Conservation (phyloP, 2,329 filamentous ascomycete genomes). For the Aureobasidium uvarum region DNA sequence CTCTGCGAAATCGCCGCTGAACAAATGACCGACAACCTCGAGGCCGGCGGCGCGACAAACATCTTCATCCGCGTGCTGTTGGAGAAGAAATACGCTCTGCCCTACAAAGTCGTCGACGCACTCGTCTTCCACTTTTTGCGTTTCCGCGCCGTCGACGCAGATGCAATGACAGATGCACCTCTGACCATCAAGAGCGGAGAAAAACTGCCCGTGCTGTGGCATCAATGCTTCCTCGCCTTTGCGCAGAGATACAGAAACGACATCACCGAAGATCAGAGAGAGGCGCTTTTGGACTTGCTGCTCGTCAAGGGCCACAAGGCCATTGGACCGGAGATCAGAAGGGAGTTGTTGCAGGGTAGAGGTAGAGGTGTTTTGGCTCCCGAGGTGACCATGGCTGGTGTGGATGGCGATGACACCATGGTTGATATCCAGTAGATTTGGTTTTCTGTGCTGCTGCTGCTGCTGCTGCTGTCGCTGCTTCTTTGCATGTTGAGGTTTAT, state of each 20-base stretch:
- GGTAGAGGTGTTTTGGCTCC: constrained; percentile 74
- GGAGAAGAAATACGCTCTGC: constrained; percentile 95
- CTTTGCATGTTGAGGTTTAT: background rate
- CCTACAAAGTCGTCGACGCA: constrained; percentile 90
- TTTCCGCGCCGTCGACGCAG: constrained; percentile 65
- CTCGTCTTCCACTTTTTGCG: constrained; percentile 96
- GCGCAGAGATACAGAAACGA: constrained; percentile 94
- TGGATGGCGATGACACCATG: constrained; percentile 86
- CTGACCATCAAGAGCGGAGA: constrained; percentile 44
- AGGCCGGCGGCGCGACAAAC: constrained; percentile 88
- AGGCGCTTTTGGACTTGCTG: constrained; percentile 84
- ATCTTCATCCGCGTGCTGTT: constrained; percentile 90
- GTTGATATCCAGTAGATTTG: constrained; percentile 46
- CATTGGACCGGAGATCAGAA: constrained; percentile 87
- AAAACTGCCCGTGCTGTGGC: constrained; percentile 85
- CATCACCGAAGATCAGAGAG: constrained; percentile 91
- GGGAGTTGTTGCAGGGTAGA: constrained; percentile 83
- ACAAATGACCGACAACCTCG: constrained; percentile 76
- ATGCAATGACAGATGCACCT: constrained; percentile 53
- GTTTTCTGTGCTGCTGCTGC: background rate
- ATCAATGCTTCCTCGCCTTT: constrained; percentile 89
- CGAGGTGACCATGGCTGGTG: constrained; percentile 49
- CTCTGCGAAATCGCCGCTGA: constrained; percentile 93
- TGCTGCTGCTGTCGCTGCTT: background rate
- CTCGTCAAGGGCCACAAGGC: constrained; percentile 79